A percentile compares a stretch with the other conserved stretches of the same genome.
Evolutionary conservation across 495 filamentous ascomycete species (phyloP).

Genomic region (Saxophila tyrrhenica): DNA sequence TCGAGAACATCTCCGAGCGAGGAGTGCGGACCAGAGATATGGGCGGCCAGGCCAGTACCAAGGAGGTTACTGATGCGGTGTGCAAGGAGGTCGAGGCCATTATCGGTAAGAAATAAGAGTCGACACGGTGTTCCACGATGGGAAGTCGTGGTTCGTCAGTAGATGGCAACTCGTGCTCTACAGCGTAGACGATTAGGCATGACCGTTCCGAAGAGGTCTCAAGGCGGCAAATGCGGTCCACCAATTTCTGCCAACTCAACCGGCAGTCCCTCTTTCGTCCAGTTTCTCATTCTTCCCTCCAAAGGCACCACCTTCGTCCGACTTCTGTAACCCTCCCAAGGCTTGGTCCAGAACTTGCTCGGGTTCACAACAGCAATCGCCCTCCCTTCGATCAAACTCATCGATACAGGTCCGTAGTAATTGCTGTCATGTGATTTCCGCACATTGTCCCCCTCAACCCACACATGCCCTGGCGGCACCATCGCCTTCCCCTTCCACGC

Average conservation of each 20-base stretch:
- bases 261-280: not conserved
- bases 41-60: slow-evolving; percentile 43
- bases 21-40: slow-evolving; percentile 52
- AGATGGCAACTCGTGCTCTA: not conserved
- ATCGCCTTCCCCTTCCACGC: slow-evolving; percentile 7
- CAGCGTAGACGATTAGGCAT: not conserved
- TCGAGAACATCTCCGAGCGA: slow-evolving; percentile 47
- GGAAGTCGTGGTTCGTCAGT: not conserved
- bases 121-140: not conserved
- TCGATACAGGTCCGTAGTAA: slow-evolving; percentile 27
- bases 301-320: slow-evolving; percentile 10
- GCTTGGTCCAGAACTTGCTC: slow-evolving; percentile 7
- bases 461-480: slow-evolving; percentile 30
- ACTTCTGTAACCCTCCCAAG: slow-evolving; percentile 14
- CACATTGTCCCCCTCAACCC: slow-evolving; percentile 34
- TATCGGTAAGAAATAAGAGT: not conserved
- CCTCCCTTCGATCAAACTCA: slow-evolving; percentile 16
- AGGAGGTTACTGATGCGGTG: slow-evolving; percentile 51
- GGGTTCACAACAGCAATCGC: slow-evolving; percentile 17
- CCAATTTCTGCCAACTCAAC: slow-evolving; percentile 4
- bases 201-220: not conserved
- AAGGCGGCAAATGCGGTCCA: slow-evolving; percentile 1
- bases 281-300: not conserved
- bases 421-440: slow-evolving; percentile 26
- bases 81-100: slow-evolving; percentile 35